Evolutionary conservation across 2,329 filamentous ascomycete species (phyloP).

Genomic region (Fusarium albidum): DNA sequence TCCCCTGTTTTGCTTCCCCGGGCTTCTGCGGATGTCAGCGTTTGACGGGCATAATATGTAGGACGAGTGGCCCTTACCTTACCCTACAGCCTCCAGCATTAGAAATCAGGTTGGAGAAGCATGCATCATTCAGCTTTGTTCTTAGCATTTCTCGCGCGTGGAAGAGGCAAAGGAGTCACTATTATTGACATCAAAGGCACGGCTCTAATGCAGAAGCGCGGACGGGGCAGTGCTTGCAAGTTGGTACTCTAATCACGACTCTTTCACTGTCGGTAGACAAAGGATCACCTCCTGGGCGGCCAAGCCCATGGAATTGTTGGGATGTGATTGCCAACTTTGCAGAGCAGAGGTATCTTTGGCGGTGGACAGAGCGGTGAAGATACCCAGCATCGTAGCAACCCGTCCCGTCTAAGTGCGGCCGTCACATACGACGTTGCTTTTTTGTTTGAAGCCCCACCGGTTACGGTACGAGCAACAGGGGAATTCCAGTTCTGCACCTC

Average conservation of each 20-base stretch:
- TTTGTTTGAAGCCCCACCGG: slow-evolving; percentile 14
- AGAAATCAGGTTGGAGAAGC: too few species aligned
- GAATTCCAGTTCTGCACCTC: slow-evolving; percentile 1
- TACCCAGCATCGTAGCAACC: slow-evolving; percentile 20
- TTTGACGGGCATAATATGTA: too few species aligned
- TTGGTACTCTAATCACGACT: not conserved
- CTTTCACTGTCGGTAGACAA: slow-evolving; percentile 1
- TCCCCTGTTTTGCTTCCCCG: too few species aligned
- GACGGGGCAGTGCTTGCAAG: not conserved
- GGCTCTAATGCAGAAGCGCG: not conserved
- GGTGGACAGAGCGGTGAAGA: slow-evolving; percentile 26
- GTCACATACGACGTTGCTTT: slow-evolving; percentile 33
- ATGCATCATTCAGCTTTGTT: too few species aligned
- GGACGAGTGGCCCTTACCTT: too few species aligned
- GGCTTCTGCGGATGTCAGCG: too few species aligned
- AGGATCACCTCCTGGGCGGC: slow-evolving; percentile 1
- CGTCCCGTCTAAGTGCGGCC: slow-evolving; percentile 13
- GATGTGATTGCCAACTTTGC: not conserved
- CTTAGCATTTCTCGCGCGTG: too few species aligned
- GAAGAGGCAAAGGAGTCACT: too few species aligned
- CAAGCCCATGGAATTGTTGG: slow-evolving; percentile 12
- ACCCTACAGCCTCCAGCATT: too few species aligned
- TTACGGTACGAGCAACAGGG: not conserved
- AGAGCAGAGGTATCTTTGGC: slow-evolving; percentile 26
- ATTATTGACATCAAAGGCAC: not conserved